Evolutionary conservation across 192 early-diverging fungal genomes (phyloP), one percentile per base, ranked within the genome.

Genomic region (Coemansia biformis): DNA sequence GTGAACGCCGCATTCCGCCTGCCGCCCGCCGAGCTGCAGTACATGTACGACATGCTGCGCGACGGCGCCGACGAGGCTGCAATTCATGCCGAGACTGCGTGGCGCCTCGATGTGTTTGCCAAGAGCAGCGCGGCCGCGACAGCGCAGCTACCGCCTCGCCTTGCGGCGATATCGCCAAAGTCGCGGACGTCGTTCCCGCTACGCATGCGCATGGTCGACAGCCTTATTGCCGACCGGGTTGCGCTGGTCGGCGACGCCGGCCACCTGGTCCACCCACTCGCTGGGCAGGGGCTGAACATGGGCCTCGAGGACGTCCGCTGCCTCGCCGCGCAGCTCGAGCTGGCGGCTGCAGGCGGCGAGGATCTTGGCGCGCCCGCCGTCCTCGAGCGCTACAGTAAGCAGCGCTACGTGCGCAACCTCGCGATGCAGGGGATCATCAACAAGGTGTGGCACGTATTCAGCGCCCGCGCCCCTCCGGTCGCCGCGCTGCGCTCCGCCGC

Each of bases 211-310:
- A 84, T 92, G 53, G 80, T 91, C 4, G 83, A 83, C 51, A 66
- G 76, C 52, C 87, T 96, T 60, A 66, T 88, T 12, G 76, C 75
- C 6, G 76, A 88, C 10, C 78, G 96, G 6, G 69, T 92, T 11
- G 93, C 85, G 16, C 78, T 98, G 54, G 80, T 98, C 44, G 96
- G 92, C 6, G 96, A 98, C 64, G 92, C 96, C 16, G 96, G 93
- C 16, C 96, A 98, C 63, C 81, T 88, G 1, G 84, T 96, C 37
- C 93, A 98, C 57, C 96, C 96, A 26, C 78, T 96, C 46, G 96
- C 93, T 8, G 96, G 96, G 5, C 96, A 95, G 71, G 96, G 96
- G 10, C 72, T 98, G 21, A 98, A 98, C 67, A 81, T 95, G 63
- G 96, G 93, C 2, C 57, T 98, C 4, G 77, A 81, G 13, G 95